These are phyloP conservation scores for Trichoderma afroharzianum DNA, from an alignment of 2,329 filamentous ascomycete species.

Conservation along the genomic window DNA sequence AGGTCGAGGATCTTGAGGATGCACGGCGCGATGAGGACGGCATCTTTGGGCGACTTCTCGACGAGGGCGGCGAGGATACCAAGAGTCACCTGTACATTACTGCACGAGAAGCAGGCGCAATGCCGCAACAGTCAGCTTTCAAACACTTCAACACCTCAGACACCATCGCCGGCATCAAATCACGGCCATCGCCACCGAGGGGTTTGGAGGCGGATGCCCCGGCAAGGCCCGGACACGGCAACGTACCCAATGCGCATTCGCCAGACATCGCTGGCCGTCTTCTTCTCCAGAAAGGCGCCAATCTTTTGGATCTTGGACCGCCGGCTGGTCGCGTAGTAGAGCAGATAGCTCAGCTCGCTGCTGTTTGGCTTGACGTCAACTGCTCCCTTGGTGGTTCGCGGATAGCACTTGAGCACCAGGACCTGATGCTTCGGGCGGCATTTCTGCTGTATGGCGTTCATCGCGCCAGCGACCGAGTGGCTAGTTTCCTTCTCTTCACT, in stretches of 20 bases:
- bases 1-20: constrained; percentile 81
- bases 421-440: constrained; percentile 95
- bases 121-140: constrained; percentile 10
- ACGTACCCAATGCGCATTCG: constrained; percentile 78
- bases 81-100: constrained; percentile 91
- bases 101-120: constrained; percentile 32
- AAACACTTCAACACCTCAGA: neutral
- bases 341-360: constrained; percentile 91
- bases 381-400: constrained; percentile 83
- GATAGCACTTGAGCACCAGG: constrained; percentile 93
- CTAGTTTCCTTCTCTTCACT: neutral
- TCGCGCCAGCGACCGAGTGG: constrained; percentile 30
- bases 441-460: constrained; percentile 64
- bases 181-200: neutral
- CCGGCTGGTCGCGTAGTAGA: constrained; percentile 94
- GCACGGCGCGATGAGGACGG: constrained; percentile 81
- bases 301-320: constrained; percentile 96
- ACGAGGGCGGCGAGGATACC: constrained; percentile 89
- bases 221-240: constrained; percentile 19
- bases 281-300: constrained; percentile 89
- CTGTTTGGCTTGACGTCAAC: constrained; percentile 94
- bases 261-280: constrained; percentile 88
- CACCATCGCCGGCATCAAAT: neutral
- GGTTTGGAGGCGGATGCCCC: constrained; percentile 12
- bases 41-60: constrained; percentile 86